Percentiles rank a stretch among this genome's conserved stretches.
Conservation (phyloP, 208 protist genomes). For the Entamoeba moshkovskii region DNA sequence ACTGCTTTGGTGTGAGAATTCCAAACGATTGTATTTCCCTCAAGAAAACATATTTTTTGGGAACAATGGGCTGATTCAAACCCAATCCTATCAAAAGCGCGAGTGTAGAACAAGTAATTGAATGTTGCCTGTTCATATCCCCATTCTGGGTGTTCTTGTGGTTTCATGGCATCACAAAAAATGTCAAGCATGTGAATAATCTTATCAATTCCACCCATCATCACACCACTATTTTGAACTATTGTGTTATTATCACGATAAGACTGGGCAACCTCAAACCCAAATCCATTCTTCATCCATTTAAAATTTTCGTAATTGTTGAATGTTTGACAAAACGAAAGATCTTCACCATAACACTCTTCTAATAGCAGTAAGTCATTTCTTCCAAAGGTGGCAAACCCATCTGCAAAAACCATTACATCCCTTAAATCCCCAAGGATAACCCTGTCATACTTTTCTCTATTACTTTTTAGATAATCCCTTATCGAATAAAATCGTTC, state of each 20-base stretch:
- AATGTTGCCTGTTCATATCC: neutral
- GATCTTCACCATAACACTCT: neutral
- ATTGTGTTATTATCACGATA: neutral
- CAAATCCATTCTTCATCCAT: neutral
- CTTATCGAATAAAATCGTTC: neutral
- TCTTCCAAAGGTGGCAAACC: neutral
- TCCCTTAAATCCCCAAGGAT: neutral
- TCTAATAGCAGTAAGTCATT: neutral
- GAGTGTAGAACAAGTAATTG: neutral
- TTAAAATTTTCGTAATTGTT: neutral
- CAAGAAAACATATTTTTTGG: neutral
- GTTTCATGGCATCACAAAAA: neutral
- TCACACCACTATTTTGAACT: neutral
- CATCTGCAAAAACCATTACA: neutral
- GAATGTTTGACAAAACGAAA: neutral
- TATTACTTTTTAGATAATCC: neutral
- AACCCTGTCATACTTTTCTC: neutral
- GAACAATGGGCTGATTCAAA: neutral
- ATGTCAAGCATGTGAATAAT: neutral
- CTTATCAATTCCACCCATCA: neutral
- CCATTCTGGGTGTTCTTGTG: neutral
- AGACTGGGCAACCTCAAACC: neutral
- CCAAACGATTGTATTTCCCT: neutral
- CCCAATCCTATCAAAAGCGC: neutral
- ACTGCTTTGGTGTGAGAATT: neutral